Conservation (phyloP, 2,329 filamentous ascomycete species). For the Phoma sp. region DNA sequence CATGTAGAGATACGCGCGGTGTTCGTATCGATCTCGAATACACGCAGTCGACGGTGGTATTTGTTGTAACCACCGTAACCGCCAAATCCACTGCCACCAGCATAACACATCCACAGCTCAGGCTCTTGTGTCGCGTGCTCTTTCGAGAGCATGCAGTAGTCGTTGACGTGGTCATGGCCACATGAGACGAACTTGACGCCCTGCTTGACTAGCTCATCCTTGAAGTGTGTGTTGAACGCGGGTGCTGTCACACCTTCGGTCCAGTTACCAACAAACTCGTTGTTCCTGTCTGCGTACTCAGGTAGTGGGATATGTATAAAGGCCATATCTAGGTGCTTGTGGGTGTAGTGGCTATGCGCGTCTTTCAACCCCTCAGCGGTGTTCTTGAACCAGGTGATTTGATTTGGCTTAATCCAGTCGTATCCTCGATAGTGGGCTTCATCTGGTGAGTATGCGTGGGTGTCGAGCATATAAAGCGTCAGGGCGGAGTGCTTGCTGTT, state of each 20-base stretch:
- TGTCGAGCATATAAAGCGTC: slow-evolving; percentile 94
- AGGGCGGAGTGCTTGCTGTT: slow-evolving; percentile 87
- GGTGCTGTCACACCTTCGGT: slow-evolving; percentile 88
- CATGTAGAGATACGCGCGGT: slow-evolving; percentile 88
- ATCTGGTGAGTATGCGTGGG: slow-evolving; percentile 89
- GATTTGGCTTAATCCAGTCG: slow-evolving; percentile 93
- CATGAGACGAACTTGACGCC: slow-evolving; percentile 87
- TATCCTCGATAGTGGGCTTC: slow-evolving; percentile 90
- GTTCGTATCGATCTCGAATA: slow-evolving; percentile 95
- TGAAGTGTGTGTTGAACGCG: slow-evolving; percentile 89
- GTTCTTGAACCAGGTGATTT: slow-evolving; percentile 92
- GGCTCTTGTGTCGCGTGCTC: slow-evolving; percentile 55
- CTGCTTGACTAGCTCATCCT: slow-evolving; percentile 84
- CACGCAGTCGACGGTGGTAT: slow-evolving; percentile 81
- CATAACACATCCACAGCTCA: slow-evolving; percentile 97
- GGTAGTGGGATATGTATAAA: slow-evolving; percentile 98
- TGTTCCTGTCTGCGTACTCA: slow-evolving; percentile 74
- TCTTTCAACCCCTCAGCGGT: slow-evolving; percentile 73
- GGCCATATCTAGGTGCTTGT: slow-evolving; percentile 92
- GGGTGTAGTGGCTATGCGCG: slow-evolving; percentile 82
- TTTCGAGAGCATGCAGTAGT: slow-evolving; percentile 80
- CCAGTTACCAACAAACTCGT: slow-evolving; percentile 73
- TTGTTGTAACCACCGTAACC: slow-evolving; percentile 92
- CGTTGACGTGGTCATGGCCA: slow-evolving; percentile 96
- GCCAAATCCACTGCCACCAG: slow-evolving; percentile 88